phyloP scores from a whole-genome alignment of 495 filamentous ascomycete genomes.

The Talaromyces ruber region DNA sequence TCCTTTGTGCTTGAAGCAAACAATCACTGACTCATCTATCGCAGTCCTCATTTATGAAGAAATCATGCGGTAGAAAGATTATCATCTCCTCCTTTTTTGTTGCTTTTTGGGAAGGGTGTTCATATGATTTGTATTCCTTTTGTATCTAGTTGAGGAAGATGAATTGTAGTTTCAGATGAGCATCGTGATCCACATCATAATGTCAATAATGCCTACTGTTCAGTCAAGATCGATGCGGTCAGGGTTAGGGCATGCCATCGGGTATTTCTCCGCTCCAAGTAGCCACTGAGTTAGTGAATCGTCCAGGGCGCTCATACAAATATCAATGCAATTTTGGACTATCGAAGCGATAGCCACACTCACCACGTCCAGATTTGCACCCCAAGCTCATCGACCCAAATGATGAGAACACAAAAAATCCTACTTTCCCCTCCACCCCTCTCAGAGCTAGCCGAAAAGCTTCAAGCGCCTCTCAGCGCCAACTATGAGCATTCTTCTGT shows the following conservation, averaged over 20 bases:
- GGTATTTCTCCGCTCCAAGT: no score
- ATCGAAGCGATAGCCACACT: neutral
- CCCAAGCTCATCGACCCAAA: neutral
- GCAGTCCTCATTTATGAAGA: constrained; percentile 90
- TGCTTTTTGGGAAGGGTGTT: neutral
- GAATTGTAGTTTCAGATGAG: neutral
- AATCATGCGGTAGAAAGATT: constrained; percentile 81
- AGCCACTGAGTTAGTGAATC: no score
- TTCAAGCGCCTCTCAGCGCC: neutral
- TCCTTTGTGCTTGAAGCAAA: neutral
- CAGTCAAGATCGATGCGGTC: no score
- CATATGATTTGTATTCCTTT: neutral
- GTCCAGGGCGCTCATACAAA: no score
- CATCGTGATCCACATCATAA: no score
- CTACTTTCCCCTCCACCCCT: neutral
- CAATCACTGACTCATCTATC: neutral
- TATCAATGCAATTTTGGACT: no score
- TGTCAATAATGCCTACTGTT: no score
- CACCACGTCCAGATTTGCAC: neutral
- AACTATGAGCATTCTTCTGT: neutral
- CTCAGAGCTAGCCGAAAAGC: neutral
- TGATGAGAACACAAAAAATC: neutral
- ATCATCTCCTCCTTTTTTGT: neutral
- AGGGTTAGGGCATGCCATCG: no score
- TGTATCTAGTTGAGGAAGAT: neutral